Conservation (phyloP, 1,284 basidiomycete species). For the Cryptococcus sp. region DNA sequence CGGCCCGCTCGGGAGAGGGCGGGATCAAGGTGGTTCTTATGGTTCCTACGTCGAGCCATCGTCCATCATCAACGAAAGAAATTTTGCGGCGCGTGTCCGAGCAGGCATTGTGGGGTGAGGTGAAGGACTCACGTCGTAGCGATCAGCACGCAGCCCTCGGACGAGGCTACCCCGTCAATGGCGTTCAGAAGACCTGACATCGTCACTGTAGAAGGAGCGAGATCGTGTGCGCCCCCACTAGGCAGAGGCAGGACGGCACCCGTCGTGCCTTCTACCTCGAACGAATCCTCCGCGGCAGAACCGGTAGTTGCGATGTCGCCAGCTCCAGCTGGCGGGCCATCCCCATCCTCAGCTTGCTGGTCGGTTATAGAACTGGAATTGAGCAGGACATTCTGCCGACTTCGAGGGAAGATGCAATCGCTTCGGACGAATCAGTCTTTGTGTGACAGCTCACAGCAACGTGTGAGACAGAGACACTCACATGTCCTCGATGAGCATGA, state of each 20-base stretch:
- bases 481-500: slow-evolving; percentile 43
- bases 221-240: slow-evolving; percentile 15
- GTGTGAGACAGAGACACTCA: slow-evolving; percentile 11
- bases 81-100: neutral
- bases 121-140: slow-evolving; percentile 14
- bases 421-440: neutral
- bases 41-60: slow-evolving; percentile 18
- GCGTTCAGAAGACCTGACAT: slow-evolving; percentile 40
- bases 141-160: slow-evolving; percentile 22
- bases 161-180: slow-evolving; percentile 40
- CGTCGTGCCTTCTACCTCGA: neutral
- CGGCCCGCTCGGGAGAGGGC: slow-evolving; percentile 41
- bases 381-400: neutral
- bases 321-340: neutral
- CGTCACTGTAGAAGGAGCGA: slow-evolving; percentile 30
- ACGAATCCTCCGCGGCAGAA: neutral
- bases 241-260: neutral
- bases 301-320: neutral
- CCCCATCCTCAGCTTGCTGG: neutral
- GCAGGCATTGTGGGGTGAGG: no score
- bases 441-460: neutral
- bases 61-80: neutral
- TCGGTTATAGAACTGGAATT: neutral
- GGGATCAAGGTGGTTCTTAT: slow-evolving; percentile 34
- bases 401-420: slow-evolving; percentile 19